A percentile compares a stretch with the other conserved stretches of the same genome.
These are phyloP conservation scores for Dendrobium nobile DNA, from an alignment of 106 monocot genomes.

Conservation along the genomic window DNA sequence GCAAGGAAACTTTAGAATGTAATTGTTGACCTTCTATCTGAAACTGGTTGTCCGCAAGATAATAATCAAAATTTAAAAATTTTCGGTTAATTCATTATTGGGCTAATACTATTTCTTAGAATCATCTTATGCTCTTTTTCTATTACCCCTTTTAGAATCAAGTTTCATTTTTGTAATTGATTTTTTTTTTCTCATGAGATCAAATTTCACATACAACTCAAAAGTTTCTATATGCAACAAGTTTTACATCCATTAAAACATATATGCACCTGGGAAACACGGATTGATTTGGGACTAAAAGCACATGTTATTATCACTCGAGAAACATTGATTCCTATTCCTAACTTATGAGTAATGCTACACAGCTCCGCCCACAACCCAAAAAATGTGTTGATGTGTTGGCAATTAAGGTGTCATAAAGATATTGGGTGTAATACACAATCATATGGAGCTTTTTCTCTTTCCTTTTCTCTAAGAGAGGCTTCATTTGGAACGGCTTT, in stretches of 20 bases:
- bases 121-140: not conserved
- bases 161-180: not conserved
- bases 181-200: not conserved
- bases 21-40: not conserved
- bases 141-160: not conserved
- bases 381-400: not conserved
- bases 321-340: not conserved
- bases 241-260: too few species aligned
- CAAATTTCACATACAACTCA: not conserved
- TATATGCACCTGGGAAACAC: too few species aligned
- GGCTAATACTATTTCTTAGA: not conserved
- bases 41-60: not conserved
- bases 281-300: too few species aligned
- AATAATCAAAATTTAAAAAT: not conserved
- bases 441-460: not conserved
- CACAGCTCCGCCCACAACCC: not conserved
- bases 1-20: not conserved
- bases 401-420: not conserved
- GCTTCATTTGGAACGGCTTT: too few species aligned
- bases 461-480: too few species aligned
- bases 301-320: not conserved
- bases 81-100: not conserved
- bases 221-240: too few species aligned
- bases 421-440: not conserved
- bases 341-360: not conserved